A percentile compares a stretch with the other conserved stretches of the same genome.
phyloP scores from a whole-genome alignment of 257 asterid genomes.

The Solanum boliviense region DNA sequence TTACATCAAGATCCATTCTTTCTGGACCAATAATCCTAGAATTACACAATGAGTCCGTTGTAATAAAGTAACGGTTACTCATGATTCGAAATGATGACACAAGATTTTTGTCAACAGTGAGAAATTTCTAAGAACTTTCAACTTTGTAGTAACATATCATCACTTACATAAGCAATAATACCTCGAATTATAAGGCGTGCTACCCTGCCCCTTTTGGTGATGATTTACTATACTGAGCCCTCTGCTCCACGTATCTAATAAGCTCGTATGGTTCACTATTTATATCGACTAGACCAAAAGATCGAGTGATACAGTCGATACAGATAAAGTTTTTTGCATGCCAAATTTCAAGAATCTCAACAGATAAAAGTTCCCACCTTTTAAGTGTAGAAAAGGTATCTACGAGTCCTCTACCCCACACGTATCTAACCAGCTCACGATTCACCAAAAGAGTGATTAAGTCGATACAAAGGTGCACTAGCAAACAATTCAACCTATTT shows the following conservation, averaged over 20 bases:
- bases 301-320: background rate
- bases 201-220: background rate
- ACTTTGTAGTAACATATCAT: background rate
- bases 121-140: background rate
- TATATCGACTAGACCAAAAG: background rate
- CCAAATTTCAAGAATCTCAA: background rate
- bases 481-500: background rate
- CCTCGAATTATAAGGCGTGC: background rate
- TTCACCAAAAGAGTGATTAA: background rate
- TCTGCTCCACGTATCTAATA: background rate
- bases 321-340: background rate
- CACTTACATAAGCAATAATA: background rate
- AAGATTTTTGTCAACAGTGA: background rate
- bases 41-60: slow-evolving; percentile 45
- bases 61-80: slow-evolving; percentile 41
- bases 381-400: background rate
- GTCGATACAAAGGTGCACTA: background rate
- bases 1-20: slow-evolving; percentile 15
- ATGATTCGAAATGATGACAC: slow-evolving; percentile 5
- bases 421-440: background rate
- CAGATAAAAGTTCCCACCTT: background rate
- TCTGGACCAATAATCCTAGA: slow-evolving; percentile 28
- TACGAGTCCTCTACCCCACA: background rate
- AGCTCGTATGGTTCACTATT: background rate
- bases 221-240: background rate